phyloP scores from a whole-genome alignment of 2,329 filamentous ascomycete species.

The Microcyclospora pomicola region DNA sequence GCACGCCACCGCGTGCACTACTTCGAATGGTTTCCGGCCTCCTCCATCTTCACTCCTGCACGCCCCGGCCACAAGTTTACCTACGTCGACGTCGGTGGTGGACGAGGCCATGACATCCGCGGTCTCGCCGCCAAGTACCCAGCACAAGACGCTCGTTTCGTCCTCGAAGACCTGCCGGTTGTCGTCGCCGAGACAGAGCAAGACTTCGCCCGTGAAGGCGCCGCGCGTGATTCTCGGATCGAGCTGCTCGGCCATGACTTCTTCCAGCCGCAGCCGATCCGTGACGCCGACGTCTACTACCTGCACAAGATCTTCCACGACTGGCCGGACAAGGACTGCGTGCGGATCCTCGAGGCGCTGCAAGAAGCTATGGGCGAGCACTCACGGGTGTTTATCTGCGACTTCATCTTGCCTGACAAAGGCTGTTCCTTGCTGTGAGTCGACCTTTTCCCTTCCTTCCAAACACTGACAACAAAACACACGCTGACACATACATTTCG shows the following conservation, averaged over 20 bases:
- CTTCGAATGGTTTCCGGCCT: too few species aligned
- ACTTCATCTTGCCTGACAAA: not conserved
- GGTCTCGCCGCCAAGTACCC: slow-evolving; percentile 1
- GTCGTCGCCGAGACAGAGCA: slow-evolving; percentile 10
- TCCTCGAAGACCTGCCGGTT: slow-evolving; percentile 12
- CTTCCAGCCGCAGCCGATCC: slow-evolving; percentile 5
- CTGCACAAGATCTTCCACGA: slow-evolving; percentile 15
- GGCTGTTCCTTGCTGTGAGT: too few species aligned
- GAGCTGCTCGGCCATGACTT: slow-evolving; percentile 6
- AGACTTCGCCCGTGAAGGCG: not conserved
- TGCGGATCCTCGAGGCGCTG: slow-evolving; percentile 9
- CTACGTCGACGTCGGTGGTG: slow-evolving; percentile 14
- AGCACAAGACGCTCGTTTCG: slow-evolving; percentile 3
- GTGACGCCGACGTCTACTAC: slow-evolving; percentile 12
- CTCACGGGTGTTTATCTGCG: not conserved
- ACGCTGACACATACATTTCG: too few species aligned
- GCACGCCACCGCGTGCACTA: too few species aligned
- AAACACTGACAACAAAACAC: too few species aligned
- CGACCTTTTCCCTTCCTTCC: too few species aligned
- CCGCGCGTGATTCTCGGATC: not conserved
- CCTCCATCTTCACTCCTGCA: too few species aligned
- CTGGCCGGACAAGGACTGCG: slow-evolving; percentile 10
- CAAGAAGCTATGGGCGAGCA: slow-evolving; percentile 4
- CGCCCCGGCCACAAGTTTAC: too few species aligned
- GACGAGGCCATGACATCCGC: slow-evolving; percentile 9